Base-by-base conservation (phyloP, 2,329 filamentous ascomycete genomes). In the Cytospora mali region DNA sequence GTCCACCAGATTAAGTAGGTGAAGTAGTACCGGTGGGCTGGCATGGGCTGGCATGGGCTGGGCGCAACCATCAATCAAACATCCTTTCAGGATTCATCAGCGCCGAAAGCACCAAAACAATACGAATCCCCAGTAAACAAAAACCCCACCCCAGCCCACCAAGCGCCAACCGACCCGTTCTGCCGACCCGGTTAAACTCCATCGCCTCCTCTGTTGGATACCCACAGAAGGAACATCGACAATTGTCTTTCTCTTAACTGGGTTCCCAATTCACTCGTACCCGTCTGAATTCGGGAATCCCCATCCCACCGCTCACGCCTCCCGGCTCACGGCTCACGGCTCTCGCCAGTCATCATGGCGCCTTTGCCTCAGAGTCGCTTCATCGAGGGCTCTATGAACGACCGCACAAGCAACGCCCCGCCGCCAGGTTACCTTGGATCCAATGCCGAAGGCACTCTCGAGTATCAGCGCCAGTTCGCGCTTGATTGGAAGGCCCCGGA, bases 341-440 rank as follows among this genome's bases (percentile, higher is more conserved):
- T 53, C n/a, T 21, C 64, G 66, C 23, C 49, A 58, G 14, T 55
- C 50, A 63, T 46, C 14, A 67, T 67, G 21, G 52, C 56, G 29
- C 64, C 66, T 5, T 65, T 69, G 10, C 59, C 62, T 49, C 75
- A 74, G 68, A 79, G 85, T 78, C 73, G 86, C 76, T 80, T 96
- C 83, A 70, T 88, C 42, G 93, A 97, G 76, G 93, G 90, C 48
- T 94, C 89, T 70, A 94, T 97, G 91, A 92, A 88, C 71, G 91
- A 96, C 75, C 87, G 90, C 67, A 80, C 85, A 33, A 93, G 90
- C 71, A 83, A 86, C 63, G 84, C 81, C 64, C 92, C 92, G 29
- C 91, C 91, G 0, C 81, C 84, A 51, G 81, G 86, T 48, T 93
- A 90, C 73, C 80, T 90, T 49, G 86, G 74, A 25, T 73, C 75